phyloP scores from a whole-genome alignment of 257 asterid genomes.

The Petrea volubilis region DNA sequence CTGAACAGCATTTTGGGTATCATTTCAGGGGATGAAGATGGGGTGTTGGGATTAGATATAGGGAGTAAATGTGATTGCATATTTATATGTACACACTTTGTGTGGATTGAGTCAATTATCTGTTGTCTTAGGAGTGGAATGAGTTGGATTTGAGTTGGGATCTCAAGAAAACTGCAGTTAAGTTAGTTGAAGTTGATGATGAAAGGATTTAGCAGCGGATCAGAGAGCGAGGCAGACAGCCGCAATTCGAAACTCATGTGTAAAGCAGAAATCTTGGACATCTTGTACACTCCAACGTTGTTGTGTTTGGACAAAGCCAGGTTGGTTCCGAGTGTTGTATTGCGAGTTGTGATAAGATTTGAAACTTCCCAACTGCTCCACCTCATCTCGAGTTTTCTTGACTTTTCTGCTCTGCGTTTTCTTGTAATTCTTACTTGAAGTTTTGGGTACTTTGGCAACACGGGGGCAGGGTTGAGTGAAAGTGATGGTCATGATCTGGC shows the following conservation, averaged over 20 bases:
- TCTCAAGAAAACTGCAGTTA: constrained; percentile 3
- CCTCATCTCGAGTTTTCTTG: background rate
- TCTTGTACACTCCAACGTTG: background rate
- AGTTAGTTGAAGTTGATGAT: constrained; percentile 9
- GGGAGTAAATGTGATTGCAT: constrained; percentile 39
- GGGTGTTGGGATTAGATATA: constrained; percentile 35
- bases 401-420: background rate
- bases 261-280: background rate
- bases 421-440: background rate
- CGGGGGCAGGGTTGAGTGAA: background rate
- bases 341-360: background rate
- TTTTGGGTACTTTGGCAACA: background rate
- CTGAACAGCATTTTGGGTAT: constrained; percentile 42
- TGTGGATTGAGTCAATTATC: background rate
- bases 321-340: constrained; percentile 14
- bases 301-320: constrained; percentile 16
- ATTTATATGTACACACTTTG: background rate
- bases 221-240: background rate
- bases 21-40: too few species aligned
- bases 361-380: constrained; percentile 5
- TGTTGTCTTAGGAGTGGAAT: background rate
- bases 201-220: constrained; percentile 7
- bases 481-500: background rate
- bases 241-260: background rate
- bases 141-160: constrained; percentile 26